A percentile compares a stretch with the other conserved stretches of the same genome.
Evolutionary conservation across 2,329 filamentous ascomycete genomes (phyloP).

Genomic region (Trichocomaceae sp.): DNA sequence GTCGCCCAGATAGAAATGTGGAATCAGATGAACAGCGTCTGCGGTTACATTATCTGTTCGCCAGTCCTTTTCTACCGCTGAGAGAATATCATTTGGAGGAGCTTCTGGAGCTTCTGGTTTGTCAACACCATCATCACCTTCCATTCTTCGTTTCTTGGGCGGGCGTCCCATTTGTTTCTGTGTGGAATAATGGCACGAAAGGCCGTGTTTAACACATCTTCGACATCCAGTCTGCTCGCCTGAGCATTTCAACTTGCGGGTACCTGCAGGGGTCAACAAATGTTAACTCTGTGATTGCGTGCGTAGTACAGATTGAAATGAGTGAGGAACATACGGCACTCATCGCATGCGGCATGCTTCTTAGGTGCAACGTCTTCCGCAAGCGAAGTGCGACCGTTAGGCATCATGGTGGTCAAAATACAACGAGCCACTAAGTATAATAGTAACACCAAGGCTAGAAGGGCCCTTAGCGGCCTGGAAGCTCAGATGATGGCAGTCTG

Average conservation of each 20-base stretch:
- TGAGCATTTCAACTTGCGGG: conserved; percentile 45
- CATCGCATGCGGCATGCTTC: conserved; percentile 43
- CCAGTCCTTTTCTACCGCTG: conserved; percentile 19
- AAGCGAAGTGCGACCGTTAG: conserved; percentile 1
- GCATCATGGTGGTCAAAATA: conserved; percentile 1
- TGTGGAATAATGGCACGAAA: conserved; percentile 41
- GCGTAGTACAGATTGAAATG: neutral
- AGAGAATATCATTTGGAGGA: conserved; percentile 17
- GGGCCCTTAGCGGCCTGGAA: neutral
- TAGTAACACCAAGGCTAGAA: neutral
- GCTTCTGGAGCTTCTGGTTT: neutral
- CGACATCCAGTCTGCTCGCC: conserved; percentile 38
- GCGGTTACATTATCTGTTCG: conserved; percentile 15
- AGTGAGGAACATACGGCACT: conserved; percentile 38
- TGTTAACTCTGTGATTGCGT: conserved; percentile 13
- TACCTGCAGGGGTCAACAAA: conserved; percentile 26
- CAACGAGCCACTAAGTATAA: neutral
- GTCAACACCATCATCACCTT: conserved; percentile 22
- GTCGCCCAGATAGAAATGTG: conserved; percentile 21
- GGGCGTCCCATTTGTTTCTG: conserved; percentile 46
- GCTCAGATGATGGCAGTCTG: neutral
- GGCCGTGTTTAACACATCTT: conserved; percentile 37
- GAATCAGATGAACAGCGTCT: conserved; percentile 25
- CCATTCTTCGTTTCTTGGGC: conserved; percentile 34
- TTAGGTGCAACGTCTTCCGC: conserved; percentile 26